A percentile compares a stretch with the other conserved stretches of the same genome.
phyloP scores from a whole-genome alignment of 2,329 filamentous ascomycete genomes.

The Tolypocladium guangdongense region DNA sequence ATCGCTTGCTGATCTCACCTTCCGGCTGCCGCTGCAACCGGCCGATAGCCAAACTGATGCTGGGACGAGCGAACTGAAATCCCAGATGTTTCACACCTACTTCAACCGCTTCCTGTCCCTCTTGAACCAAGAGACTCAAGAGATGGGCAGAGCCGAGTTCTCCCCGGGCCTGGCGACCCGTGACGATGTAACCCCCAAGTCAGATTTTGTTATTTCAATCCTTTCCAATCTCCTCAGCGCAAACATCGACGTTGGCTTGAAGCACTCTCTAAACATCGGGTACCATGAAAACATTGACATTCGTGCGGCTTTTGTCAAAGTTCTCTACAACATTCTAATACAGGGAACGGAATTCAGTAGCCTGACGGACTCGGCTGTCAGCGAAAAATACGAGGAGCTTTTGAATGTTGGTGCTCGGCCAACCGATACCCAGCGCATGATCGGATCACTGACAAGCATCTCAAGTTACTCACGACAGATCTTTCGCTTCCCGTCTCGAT shows the following conservation, averaged over 20 bases:
- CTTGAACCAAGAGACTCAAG: conserved; percentile 45
- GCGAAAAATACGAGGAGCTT: conserved; percentile 57
- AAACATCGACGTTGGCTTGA: conserved; percentile 61
- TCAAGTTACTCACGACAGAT: conserved; percentile 49
- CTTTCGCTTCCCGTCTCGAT: conserved; percentile 52
- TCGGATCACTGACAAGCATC: neutral
- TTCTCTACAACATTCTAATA: conserved; percentile 59
- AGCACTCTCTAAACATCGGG: conserved; percentile 58
- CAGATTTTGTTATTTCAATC: conserved; percentile 56
- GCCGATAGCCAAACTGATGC: conserved; percentile 55
- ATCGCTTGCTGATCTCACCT: conserved; percentile 55
- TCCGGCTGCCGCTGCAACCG: conserved; percentile 54
- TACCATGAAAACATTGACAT: conserved; percentile 63
- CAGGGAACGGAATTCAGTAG: conserved; percentile 63
- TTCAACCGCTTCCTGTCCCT: conserved; percentile 60
- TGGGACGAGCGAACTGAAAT: conserved; percentile 56
- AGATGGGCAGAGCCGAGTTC: conserved; percentile 20
- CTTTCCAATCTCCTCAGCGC: conserved; percentile 59
- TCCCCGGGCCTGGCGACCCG: conserved; percentile 25
- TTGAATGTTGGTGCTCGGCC: conserved; percentile 30
- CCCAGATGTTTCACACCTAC: conserved; percentile 61
- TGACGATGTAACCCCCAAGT: conserved; percentile 44
- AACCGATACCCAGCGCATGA: neutral
- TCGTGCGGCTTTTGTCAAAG: conserved; percentile 58
- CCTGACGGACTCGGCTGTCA: conserved; percentile 54